Percentiles rank a stretch among this genome's conserved stretches.
phyloP scores from a whole-genome alignment of 176 grass and related monocot genomes.

The Eragrostis nindensis region DNA sequence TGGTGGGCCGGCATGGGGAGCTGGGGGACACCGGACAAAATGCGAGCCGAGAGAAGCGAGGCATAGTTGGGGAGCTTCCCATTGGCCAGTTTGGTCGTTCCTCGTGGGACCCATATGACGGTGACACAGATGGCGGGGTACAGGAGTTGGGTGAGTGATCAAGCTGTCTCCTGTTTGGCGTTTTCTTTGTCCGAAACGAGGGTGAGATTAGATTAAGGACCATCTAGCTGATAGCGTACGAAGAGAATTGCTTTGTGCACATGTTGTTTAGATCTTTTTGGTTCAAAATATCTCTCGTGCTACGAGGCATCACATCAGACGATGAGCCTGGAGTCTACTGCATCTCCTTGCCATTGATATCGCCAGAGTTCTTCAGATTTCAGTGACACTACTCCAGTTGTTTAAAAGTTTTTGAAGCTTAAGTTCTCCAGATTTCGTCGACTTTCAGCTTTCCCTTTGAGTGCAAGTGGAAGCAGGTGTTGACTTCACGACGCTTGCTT shows the following conservation, averaged over 20 bases:
- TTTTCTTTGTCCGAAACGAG: neutral
- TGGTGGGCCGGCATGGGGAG: neutral
- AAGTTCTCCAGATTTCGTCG: no score
- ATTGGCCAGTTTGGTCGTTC: neutral
- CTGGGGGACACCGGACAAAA: neutral
- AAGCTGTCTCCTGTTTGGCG: neutral
- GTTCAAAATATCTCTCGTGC: neutral
- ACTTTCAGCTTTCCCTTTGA: neutral
- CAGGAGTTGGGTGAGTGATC: neutral
- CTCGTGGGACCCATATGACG: neutral
- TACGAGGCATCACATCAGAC: neutral
- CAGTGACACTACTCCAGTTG: no score
- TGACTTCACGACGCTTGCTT: neutral
- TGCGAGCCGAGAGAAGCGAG: neutral
- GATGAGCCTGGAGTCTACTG: slow-evolving; percentile 6
- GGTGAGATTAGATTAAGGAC: neutral
- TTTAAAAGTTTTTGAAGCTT: no score
- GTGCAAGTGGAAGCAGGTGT: neutral
- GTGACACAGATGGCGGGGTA: neutral
- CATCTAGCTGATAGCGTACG: neutral
- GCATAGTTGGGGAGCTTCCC: neutral
- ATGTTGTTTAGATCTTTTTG: neutral
- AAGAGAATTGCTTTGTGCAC: no score
- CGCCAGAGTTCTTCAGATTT: neutral
- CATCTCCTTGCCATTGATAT: neutral